Evolutionary conservation across 2,329 filamentous ascomycete species (phyloP).

Genomic region (Ophiocordyceps camponoti-floridani): DNA sequence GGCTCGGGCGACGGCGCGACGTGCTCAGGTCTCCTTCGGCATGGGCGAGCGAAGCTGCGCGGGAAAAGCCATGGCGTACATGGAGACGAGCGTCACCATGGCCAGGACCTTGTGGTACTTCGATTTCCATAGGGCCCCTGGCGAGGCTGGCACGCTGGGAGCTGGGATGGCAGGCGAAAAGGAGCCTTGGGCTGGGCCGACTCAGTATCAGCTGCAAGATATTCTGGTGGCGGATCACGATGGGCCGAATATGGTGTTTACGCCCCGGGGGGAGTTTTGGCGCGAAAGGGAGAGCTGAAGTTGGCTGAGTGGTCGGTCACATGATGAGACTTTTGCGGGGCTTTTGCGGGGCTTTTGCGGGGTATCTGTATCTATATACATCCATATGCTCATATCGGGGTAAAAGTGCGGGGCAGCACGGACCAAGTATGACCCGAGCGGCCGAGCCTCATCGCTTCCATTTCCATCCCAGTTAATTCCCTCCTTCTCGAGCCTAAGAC

Average conservation of each 20-base stretch:
- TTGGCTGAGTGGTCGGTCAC: neutral
- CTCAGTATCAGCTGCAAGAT: constrained; percentile 1
- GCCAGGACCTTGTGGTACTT: constrained; percentile 2
- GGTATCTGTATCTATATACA: too few relatives aligned
- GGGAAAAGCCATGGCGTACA: constrained; percentile 1
- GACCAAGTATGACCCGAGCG: too few relatives aligned
- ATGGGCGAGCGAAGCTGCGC: constrained; percentile 1
- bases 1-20: neutral
- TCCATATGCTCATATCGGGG: too few relatives aligned
- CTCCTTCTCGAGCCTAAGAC: neutral
- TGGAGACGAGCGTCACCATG: constrained; percentile 1
- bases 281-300: neutral
- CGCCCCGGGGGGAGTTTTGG: neutral
- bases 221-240: neutral
- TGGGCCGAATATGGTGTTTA: neutral
- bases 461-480: neutral
- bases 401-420: too few relatives aligned
- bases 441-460: too few relatives aligned
- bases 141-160: neutral
- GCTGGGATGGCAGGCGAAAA: neutral
- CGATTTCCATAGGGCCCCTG: neutral
- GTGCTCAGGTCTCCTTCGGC: neutral
- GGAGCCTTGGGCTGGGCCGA: neutral
- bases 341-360: too few relatives aligned
- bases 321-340: neutral